These are phyloP conservation scores for Monascus purpureus DNA, from an alignment of 495 filamentous ascomycete species.

Conservation along the genomic window DNA sequence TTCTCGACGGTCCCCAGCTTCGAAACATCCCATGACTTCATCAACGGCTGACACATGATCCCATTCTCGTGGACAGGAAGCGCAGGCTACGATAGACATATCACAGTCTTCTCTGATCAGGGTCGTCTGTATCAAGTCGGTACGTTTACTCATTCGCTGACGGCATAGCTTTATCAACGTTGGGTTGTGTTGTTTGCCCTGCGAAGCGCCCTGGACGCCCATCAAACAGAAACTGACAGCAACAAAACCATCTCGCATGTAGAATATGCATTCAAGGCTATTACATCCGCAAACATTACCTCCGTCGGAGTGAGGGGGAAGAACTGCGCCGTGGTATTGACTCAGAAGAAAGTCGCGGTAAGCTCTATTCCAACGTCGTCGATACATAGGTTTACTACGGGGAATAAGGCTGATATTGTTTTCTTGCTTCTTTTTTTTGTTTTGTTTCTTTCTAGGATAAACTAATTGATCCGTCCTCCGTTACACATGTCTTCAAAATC, in stretches of 20 bases:
- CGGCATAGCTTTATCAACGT: not conserved
- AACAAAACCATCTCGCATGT: too few relatives aligned
- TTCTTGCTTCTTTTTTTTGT: too few relatives aligned
- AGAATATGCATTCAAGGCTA: constrained; percentile 99
- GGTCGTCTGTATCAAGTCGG: constrained; percentile 98
- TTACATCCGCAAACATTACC: constrained; percentile 97
- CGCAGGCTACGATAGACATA: constrained; percentile 94
- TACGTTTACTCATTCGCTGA: constrained; percentile 36
- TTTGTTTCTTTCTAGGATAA: constrained; percentile 76
- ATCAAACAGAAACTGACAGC: too few relatives aligned
- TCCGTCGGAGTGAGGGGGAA: constrained; percentile 92
- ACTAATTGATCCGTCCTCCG: constrained; percentile 92
- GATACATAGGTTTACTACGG: too few relatives aligned
- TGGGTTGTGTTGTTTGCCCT: not conserved
- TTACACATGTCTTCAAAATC: constrained; percentile 92
- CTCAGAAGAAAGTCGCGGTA: constrained; percentile 99
- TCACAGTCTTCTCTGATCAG: constrained; percentile 99
- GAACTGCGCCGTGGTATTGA: constrained; percentile 90
- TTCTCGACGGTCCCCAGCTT: constrained; percentile 3
- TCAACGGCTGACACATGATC: constrained; percentile 22
- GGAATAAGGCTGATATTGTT: too few relatives aligned
- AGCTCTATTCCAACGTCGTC: constrained; percentile 22
- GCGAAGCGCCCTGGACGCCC: too few relatives aligned
- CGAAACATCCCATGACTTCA: constrained; percentile 19
- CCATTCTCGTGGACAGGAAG: constrained; percentile 48